Conservation (phyloP, 116 monocot species). For the Phalaenopsis hybrid region DNA sequence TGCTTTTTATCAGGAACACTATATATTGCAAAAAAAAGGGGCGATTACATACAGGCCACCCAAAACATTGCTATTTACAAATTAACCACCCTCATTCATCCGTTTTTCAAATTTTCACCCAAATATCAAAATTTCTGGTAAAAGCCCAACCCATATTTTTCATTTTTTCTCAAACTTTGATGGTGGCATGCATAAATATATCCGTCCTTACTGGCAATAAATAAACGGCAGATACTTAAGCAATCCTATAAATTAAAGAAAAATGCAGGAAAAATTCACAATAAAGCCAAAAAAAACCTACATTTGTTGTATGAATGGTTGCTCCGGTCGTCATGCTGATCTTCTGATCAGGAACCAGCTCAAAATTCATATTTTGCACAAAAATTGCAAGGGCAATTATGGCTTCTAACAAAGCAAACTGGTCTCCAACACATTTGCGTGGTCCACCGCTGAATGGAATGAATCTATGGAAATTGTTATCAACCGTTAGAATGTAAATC, state of each 20-base stretch:
- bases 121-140: too few species aligned
- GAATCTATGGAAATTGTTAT: constrained; percentile 36
- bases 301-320: constrained; percentile 91
- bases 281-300: constrained; percentile 25
- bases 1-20: neutral
- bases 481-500: neutral
- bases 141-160: too few species aligned
- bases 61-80: too few species aligned
- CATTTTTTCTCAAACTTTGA: too few species aligned
- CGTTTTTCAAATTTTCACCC: too few species aligned
- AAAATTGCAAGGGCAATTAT: constrained; percentile 73
- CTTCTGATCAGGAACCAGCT: constrained; percentile 81
- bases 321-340: constrained; percentile 98
- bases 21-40: neutral
- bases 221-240: neutral
- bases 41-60: too few species aligned
- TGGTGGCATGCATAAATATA: neutral
- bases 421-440: constrained; percentile 93
- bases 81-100: too few species aligned
- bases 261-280: neutral
- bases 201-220: neutral
- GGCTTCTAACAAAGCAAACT: constrained; percentile 93
- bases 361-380: constrained; percentile 62
- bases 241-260: neutral
- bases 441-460: constrained; percentile 97